Evolutionary conservation across 2,329 filamentous ascomycete genomes (phyloP), one percentile per base, ranked within the genome.

Genomic region (Colletotrichum melonis): DNA sequence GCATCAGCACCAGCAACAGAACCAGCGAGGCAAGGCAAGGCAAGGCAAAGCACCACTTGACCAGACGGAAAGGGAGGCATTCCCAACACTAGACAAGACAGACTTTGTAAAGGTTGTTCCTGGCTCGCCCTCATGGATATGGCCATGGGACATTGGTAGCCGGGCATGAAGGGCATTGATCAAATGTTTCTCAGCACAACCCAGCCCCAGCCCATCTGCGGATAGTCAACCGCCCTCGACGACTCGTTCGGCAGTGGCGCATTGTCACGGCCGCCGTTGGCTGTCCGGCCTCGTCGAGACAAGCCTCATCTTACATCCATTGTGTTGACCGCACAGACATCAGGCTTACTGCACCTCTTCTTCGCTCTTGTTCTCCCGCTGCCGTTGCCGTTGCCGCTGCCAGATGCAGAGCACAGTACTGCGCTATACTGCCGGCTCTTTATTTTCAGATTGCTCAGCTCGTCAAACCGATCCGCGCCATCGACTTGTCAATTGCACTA

Each of bases 241-340:
- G 59, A 74, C 63, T 71, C 58, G 66, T 59, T 67, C 67, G 67
- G 70, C 69, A 72, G 70, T 73, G 70, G 70, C 70, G 70, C 70
- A 64, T 73, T 59, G 60, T 64, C 60, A 64, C 58, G 54, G 60
- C 69, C 46, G 59, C 75, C 75, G 76, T 75, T 76, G 76, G 72
- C 72, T 73, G 14, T 65, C 63, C 58, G 64, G 72, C 72, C 77
- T 75, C 52, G 71, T 75, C 75, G 63, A 75, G 73, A 77, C 75
- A 76, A 78, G 76, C 76, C 73, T 76, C 76, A 74, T 80, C 75
- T 76, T 76, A 78, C 77, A 75, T 74, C 59, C 67, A 74, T 77
- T 77, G 76, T 77, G 75, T 80, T 28, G 52, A 63, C 67, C 72
- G 72, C 72, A 74, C 72, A 72, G 72, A 74, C 72, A 35, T 67